A percentile compares a stretch with the other conserved stretches of the same genome.
Evolutionary conservation across 1,139 yeast genomes (phyloP).

Genomic region (Geotrichum phurueaensis): DNA sequence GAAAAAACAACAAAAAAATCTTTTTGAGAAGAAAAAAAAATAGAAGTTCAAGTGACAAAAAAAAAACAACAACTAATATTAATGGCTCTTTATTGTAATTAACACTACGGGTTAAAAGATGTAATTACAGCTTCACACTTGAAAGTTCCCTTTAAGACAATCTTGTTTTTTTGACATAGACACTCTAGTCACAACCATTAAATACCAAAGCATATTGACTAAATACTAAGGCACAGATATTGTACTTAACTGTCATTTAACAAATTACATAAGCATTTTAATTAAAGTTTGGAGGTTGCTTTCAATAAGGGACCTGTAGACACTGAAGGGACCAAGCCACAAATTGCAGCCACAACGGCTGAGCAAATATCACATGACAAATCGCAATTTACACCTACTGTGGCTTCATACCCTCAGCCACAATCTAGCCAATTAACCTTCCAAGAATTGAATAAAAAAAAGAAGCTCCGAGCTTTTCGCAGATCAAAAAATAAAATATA

Average conservation of each 20-base stretch:
- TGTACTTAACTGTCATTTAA: background rate
- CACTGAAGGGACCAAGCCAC: slow-evolving; percentile 2
- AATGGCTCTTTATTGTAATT: background rate
- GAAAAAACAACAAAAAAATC: background rate
- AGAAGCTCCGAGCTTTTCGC: background rate
- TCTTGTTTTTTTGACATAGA: too few species aligned
- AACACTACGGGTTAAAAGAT: background rate
- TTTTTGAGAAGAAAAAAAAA: too few species aligned
- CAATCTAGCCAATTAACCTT: slow-evolving; percentile 4
- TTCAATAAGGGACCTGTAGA: background rate
- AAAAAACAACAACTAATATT: background rate
- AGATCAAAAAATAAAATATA: background rate
- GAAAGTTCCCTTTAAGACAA: background rate
- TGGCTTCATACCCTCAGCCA: slow-evolving; percentile 18
- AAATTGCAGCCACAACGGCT: slow-evolving; percentile 4
- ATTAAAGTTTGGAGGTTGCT: too few species aligned
- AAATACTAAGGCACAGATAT: background rate
- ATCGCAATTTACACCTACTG: slow-evolving; percentile 16
- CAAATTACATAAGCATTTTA: background rate
- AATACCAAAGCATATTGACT: too few species aligned
- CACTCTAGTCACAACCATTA: too few species aligned
- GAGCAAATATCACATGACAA: slow-evolving; percentile 17
- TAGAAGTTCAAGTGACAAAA: background rate
- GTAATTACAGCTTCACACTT: background rate
- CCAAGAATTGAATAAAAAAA: background rate